These are phyloP conservation scores for Cucumis variabilis DNA, from an alignment of 331 rosid genomes.

Conservation along the genomic window DNA sequence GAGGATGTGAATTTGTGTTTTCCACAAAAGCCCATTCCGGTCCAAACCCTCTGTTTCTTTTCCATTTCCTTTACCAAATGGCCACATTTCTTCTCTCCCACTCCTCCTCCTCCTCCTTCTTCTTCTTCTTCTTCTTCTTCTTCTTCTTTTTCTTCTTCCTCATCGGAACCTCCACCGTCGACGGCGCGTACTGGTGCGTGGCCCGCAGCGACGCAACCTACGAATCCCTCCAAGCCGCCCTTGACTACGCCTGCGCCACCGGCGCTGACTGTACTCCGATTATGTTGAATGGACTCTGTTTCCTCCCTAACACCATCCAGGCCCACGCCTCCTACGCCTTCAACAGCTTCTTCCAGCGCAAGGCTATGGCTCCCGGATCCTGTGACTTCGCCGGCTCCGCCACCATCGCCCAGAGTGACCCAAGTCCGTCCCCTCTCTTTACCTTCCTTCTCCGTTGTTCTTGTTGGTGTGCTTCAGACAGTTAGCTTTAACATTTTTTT, in stretches of 20 bases:
- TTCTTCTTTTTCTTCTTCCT: not conserved
- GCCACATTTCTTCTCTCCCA: constrained; percentile 41
- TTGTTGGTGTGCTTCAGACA: no score
- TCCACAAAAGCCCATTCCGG: constrained; percentile 1
- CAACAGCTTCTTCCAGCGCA: constrained; percentile 70
- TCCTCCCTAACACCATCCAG: constrained; percentile 85
- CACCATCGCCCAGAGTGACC: constrained; percentile 83
- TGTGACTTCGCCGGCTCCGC: constrained; percentile 79
- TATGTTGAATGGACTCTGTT: constrained; percentile 69
- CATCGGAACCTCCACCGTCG: not conserved
- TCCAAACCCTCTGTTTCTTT: constrained; percentile 50
- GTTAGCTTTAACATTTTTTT: no score
- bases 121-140: not conserved
- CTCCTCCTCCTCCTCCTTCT: not conserved
- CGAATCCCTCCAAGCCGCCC: constrained; percentile 62
- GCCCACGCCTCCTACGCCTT: constrained; percentile 96
- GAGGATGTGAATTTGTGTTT: not conserved
- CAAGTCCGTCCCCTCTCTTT: constrained; percentile 47
- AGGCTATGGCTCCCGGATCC: constrained; percentile 70
- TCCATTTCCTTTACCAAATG: constrained; percentile 44
- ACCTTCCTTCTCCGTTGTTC: not conserved
- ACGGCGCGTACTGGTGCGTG: constrained; percentile 66
- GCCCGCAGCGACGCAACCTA: constrained; percentile 65
- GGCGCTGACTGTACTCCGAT: constrained; percentile 80
- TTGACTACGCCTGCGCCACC: constrained; percentile 80